phyloP scores from a whole-genome alignment of 106 monocot species.

The Dactylorhiza incarnata region DNA sequence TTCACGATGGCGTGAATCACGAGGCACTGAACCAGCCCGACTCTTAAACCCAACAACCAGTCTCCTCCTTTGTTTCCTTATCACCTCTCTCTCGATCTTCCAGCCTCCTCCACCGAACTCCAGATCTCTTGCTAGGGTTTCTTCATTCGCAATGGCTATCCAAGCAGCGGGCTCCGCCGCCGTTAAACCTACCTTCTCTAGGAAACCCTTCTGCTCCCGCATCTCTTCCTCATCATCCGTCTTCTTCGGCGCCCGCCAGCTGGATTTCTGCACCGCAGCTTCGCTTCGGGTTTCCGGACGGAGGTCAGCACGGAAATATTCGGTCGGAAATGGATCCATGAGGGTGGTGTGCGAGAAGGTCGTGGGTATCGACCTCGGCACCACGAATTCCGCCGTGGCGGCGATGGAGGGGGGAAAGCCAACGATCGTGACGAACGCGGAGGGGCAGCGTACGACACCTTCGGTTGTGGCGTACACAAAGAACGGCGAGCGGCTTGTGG shows the following conservation, averaged over 20 bases:
- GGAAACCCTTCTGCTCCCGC: not conserved
- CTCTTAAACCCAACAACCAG: no score
- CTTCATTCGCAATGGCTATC: not conserved
- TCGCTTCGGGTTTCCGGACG: not conserved
- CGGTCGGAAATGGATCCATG: conserved; percentile 7
- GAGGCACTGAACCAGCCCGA: no score
- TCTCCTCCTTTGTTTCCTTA: no score
- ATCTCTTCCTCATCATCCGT: not conserved
- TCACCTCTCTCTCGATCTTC: no score
- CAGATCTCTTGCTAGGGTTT: not conserved
- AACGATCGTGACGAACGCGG: conserved; percentile 67
- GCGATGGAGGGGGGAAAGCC: conserved; percentile 83
- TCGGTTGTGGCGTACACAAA: conserved; percentile 75
- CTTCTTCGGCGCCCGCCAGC: not conserved
- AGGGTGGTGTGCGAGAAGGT: conserved; percentile 63
- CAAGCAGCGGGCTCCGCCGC: not conserved
- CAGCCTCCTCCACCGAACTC: no score
- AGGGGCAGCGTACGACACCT: conserved; percentile 76
- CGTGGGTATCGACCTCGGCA: conserved; percentile 73
- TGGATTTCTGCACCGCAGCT: not conserved
- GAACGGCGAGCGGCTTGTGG: conserved; percentile 60
- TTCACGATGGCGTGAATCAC: no score
- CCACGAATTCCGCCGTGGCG: conserved; percentile 76
- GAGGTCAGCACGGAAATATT: not conserved
- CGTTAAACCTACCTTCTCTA: not conserved